Evolutionary conservation across 768 basidiomycete species (phyloP).

Genomic region (Mycena pura): DNA sequence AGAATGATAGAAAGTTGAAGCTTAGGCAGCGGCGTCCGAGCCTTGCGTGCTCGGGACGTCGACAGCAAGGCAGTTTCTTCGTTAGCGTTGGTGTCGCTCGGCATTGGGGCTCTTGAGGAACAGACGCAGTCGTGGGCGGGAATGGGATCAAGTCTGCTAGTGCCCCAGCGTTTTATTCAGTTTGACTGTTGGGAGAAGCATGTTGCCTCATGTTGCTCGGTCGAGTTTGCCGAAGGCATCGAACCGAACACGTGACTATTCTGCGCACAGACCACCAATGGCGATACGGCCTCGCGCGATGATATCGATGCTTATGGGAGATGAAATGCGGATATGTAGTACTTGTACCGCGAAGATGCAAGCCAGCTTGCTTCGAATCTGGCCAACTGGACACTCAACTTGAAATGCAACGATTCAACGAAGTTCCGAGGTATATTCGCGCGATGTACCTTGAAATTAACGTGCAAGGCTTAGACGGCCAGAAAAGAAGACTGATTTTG

Average conservation of each 20-base stretch:
- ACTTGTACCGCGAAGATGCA: too few species aligned
- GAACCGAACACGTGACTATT: too few species aligned
- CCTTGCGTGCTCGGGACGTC: conserved; percentile 18
- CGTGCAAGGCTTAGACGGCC: background rate
- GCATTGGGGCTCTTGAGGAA: conserved; percentile 10
- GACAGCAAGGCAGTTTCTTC: conserved; percentile 47
- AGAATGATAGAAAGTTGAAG: conserved; percentile 55
- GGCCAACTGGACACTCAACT: too few species aligned
- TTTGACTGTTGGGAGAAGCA: background rate
- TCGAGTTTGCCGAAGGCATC: too few species aligned
- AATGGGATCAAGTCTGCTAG: background rate
- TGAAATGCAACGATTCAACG: too few species aligned
- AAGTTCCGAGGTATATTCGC: conserved; percentile 22
- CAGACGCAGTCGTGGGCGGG: background rate
- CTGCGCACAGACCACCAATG: too few species aligned
- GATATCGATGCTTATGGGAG: too few species aligned
- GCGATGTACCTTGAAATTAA: conserved; percentile 28
- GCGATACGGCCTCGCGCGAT: too few species aligned
- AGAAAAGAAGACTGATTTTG: background rate
- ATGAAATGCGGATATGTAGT: too few species aligned
- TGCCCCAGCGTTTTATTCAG: conserved; percentile 1
- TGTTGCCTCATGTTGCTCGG: too few species aligned
- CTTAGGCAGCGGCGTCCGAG: conserved; percentile 57
- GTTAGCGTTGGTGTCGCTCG: conserved; percentile 32
- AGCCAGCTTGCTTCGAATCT: too few species aligned